Conservation (phyloP, 2,329 filamentous ascomycete species). For the Scopulariopsis brevicaulis region DNA sequence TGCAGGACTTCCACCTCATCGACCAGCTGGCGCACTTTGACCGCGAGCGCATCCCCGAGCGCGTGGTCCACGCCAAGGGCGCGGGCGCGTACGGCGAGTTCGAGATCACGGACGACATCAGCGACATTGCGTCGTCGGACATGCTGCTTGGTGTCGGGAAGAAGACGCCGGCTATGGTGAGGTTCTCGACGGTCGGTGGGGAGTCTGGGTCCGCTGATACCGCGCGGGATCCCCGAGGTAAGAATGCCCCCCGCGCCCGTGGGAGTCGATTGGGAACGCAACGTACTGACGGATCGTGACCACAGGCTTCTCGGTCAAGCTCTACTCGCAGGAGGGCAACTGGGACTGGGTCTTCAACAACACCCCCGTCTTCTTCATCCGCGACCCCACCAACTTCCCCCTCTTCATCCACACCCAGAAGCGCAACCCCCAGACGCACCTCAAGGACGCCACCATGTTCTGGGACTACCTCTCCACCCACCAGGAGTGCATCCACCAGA, state of each 20-base stretch:
- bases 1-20: constrained; percentile 42
- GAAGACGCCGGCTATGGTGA: constrained; percentile 52
- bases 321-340: constrained; percentile 59
- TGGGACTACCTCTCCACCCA: constrained; percentile 33
- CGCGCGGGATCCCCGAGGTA: constrained; percentile 40
- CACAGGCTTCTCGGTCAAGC: constrained; percentile 45
- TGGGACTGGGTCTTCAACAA: constrained; percentile 71
- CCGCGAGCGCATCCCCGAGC: constrained; percentile 38
- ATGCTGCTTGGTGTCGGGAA: constrained; percentile 53
- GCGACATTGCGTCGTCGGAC: constrained; percentile 40
- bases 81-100: constrained; percentile 40
- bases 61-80: constrained; percentile 31
- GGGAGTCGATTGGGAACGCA: too few species aligned
- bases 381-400: constrained; percentile 65
- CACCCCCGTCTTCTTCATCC: constrained; percentile 66
- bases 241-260: neutral
- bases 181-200: constrained; percentile 68
- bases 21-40: constrained; percentile 46
- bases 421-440: constrained; percentile 60
- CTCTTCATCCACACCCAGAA: constrained; percentile 71
- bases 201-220: constrained; percentile 62
- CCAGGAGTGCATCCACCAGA: constrained; percentile 50
- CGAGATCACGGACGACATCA: constrained; percentile 32
- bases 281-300: too few species aligned
- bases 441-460: constrained; percentile 53